Base-by-base conservation (phyloP, 495 filamentous ascomycete species). In the Amniculicola lignicola region DNA sequence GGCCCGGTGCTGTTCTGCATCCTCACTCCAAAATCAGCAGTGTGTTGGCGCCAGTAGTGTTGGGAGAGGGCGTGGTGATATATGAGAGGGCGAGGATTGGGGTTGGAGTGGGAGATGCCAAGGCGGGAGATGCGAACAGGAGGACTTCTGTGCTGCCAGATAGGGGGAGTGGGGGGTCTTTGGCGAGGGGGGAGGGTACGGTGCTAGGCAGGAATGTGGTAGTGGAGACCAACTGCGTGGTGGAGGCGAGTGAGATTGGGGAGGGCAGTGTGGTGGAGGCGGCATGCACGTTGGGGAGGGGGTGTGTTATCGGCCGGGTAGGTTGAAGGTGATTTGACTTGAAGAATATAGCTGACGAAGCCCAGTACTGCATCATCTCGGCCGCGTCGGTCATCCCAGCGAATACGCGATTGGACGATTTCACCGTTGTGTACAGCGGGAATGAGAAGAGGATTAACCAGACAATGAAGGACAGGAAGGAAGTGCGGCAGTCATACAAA, bases 11-110 rank as follows among this genome's bases (percentile, higher is more conserved):
- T 14, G 80, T 95, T n/a, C 74, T 96, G 51, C 90, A 96, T 71
- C 90, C 90, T 1, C 86, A 89, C 51, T 79, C 82, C 0, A 77
- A 79, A 43, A 74, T 96, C 61, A 82, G 85, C 62, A 82, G 86
- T 1, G 74, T 77, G 33, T 73, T 79, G 39, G 90, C 87, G 0
- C 80, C 85, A 18, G 79, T 96, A 27, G 80, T 75, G 7, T 79
- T 96, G 40, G 88, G 87, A 0, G 80, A 83, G 10, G 75, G 81
- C 31, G 88, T 86, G 68, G 84, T 93, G 28, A 78, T 96, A 40
- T 79, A 82, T 57, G 90, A 96, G 72, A 67, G 68, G 71, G 79
- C 22, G 54, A 58, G 56, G 27, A 62, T 69, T 65, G 72, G 67
- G 29, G 40, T 65, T 37, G 62, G 19, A 14, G 64, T 47, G 68